Evolutionary conservation across 2,329 filamentous ascomycete species (phyloP), one percentile per base, ranked within the genome.

Genomic region (Fusarium clavum): DNA sequence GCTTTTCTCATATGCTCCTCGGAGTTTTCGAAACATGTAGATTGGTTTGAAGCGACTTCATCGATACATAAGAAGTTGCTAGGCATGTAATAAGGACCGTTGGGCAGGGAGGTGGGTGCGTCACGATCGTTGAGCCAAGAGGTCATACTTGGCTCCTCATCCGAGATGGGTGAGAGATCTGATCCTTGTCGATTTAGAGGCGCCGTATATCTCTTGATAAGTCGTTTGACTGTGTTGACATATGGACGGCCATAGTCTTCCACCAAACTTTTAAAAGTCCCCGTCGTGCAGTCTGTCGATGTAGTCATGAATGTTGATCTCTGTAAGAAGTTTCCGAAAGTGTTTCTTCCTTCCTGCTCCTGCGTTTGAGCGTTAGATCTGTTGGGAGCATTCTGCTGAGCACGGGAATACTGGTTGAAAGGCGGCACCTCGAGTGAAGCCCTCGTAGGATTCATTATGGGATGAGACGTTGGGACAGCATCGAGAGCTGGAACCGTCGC

Each of bases 11-110:
- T 40, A 40, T 81, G 78, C 3, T 75, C 69, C 18, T 70, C 69
- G 2, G 62, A 54, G 5, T 64, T 66, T 1, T 60, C 48, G 18
- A 70, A 55, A 45, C 78, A 80, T 12, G 44, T 46, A 1, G 68
- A 46, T 6, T 54, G 16, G 3, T 52, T 38, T 0, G 27, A 38
- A 12, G 72, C 40, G 6, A 76, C 65, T 1, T 70, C 46, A 14
- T 76, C 75, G 20, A 81, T 66, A n/a, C 73, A 79, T 9, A 88
- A 76, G 40, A 86, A 85, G 67, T 88, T 85, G 22, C 86, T 85
- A 0, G 86, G 84, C 7, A 88, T 71, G 7, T 82, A 79, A 40
- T 73, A 73, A 6, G 77, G 77, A 2, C 65, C 53, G 25, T 57
- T 64, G 9, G 64, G 55, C 9, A 74, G 65, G 9, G 45, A 43